Percentiles rank a stretch among this genome's conserved stretches.
These are phyloP conservation scores for Aspergillus terreus DNA, from an alignment of 2,329 filamentous ascomycete genomes.

Conservation along the genomic window DNA sequence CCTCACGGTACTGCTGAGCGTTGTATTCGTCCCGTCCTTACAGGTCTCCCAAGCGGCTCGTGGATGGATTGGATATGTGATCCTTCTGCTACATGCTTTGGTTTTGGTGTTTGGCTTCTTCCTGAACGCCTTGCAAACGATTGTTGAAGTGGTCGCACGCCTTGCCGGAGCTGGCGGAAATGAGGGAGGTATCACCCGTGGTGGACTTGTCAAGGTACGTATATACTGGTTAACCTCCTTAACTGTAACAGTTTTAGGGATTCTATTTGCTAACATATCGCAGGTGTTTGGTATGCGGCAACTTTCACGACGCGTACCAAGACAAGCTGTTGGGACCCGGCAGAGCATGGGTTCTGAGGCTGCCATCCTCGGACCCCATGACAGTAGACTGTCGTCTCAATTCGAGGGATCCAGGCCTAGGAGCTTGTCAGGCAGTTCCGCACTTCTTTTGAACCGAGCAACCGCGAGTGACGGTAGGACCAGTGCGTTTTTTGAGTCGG, in stretches of 20 bases:
- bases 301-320: slow-evolving; percentile 68
- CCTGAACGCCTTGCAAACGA: slow-evolving; percentile 83
- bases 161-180: slow-evolving; percentile 79
- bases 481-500: slow-evolving; percentile 55
- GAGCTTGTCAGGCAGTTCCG: slow-evolving; percentile 61
- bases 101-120: slow-evolving; percentile 91
- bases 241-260: too few species aligned
- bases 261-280: background rate
- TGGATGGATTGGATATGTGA: slow-evolving; percentile 93
- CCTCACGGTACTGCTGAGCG: slow-evolving; percentile 69
- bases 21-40: slow-evolving; percentile 80
- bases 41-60: slow-evolving; percentile 74
- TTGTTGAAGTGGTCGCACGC: slow-evolving; percentile 82
- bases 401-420: slow-evolving; percentile 52
- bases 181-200: slow-evolving; percentile 64
- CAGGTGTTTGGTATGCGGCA: slow-evolving; percentile 85
- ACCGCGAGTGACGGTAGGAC: slow-evolving; percentile 42
- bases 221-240: background rate
- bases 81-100: slow-evolving; percentile 77
- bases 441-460: slow-evolving; percentile 55
- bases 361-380: slow-evolving; percentile 71
- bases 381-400: slow-evolving; percentile 59
- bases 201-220: slow-evolving; percentile 72
- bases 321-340: slow-evolving; percentile 62
- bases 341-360: slow-evolving; percentile 79